Conservation (phyloP, 306 rosid species). For the Vachellia collinsii region DNA sequence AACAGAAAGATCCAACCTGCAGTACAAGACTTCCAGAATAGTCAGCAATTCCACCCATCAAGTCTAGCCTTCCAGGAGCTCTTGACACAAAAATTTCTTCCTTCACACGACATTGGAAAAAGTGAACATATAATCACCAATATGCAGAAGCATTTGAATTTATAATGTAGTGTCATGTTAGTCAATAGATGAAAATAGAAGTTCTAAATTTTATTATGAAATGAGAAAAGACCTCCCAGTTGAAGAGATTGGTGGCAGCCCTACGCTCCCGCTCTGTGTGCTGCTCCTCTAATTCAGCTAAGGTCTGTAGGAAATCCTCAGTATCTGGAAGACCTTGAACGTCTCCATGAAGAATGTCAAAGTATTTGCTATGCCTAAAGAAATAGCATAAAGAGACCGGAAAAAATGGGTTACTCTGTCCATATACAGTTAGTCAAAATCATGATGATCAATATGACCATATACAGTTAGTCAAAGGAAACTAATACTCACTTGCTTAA, state of each 20-base stretch:
- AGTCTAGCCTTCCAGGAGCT: slow-evolving; percentile 98
- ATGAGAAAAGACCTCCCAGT: slow-evolving; percentile 71
- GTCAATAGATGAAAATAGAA: neutral
- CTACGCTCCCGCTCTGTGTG: slow-evolving; percentile 74
- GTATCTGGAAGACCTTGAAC: slow-evolving; percentile 85
- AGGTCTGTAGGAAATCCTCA: slow-evolving; percentile 66
- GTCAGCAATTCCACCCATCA: slow-evolving; percentile 99
- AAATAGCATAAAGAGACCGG: too few species aligned
- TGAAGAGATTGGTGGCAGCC: slow-evolving; percentile 95
- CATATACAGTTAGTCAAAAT: too few species aligned
- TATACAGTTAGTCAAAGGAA: neutral
- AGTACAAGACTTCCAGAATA: slow-evolving; percentile 98
- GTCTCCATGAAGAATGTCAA: slow-evolving; percentile 95
- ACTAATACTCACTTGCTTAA: slow-evolving; percentile 62
- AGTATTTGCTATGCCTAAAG: slow-evolving; percentile 61
- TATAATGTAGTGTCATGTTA: slow-evolving; percentile 13
- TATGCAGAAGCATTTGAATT: slow-evolving; percentile 11
- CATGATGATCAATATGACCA: neutral
- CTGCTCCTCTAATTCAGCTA: slow-evolving; percentile 73
- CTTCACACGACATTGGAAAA: slow-evolving; percentile 41
- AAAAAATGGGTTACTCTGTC: too few species aligned
- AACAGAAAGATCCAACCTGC: slow-evolving; percentile 60
- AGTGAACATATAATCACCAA: slow-evolving; percentile 3
- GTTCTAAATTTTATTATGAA: slow-evolving; percentile 15
- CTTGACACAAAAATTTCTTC: slow-evolving; percentile 90